These are phyloP conservation scores for Aspergillus caelatus DNA, from an alignment of 2,329 filamentous ascomycete genomes.

Conservation along the genomic window DNA sequence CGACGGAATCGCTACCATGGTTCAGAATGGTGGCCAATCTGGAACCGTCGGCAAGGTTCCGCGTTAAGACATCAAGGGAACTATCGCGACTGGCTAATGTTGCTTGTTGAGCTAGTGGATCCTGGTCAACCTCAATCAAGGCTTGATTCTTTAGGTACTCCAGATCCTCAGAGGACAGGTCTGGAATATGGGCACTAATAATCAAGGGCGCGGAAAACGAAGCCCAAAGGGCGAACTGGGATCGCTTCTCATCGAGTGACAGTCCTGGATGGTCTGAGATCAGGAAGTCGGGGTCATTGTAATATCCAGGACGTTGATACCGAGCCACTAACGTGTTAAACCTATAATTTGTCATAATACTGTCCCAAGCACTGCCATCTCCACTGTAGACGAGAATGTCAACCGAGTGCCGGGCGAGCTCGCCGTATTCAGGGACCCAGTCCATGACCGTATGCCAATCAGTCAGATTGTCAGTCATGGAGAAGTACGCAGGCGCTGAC, in stretches of 20 bases:
- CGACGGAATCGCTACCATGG: slow-evolving; percentile 35
- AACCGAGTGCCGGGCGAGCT: slow-evolving; percentile 50
- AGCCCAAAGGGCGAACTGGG: slow-evolving; percentile 57
- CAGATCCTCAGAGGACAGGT: slow-evolving; percentile 37
- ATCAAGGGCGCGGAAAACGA: slow-evolving; percentile 53
- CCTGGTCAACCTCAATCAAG: slow-evolving; percentile 49
- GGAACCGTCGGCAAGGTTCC: slow-evolving; percentile 51
- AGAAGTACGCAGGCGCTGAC: slow-evolving; percentile 52
- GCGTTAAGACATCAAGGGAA: slow-evolving; percentile 51
- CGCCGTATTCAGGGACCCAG: slow-evolving; percentile 45
- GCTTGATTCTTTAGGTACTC: slow-evolving; percentile 45
- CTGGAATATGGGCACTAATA: slow-evolving; percentile 50
- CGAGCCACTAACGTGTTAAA: slow-evolving; percentile 48
- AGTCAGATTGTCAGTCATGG: slow-evolving; percentile 37
- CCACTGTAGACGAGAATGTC: slow-evolving; percentile 48
- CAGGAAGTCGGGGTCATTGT: slow-evolving; percentile 55
- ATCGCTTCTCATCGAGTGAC: slow-evolving; percentile 47
- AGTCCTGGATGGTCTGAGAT: slow-evolving; percentile 54
- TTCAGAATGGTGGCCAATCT: slow-evolving; percentile 54
- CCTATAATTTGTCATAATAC: slow-evolving; percentile 53
- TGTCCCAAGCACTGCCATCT: slow-evolving; percentile 49
- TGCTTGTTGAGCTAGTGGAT: slow-evolving; percentile 47
- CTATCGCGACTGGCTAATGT: slow-evolving; percentile 51
- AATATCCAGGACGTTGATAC: slow-evolving; percentile 48
- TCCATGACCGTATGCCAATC: slow-evolving; percentile 53